Percentiles rank a stretch among this genome's conserved stretches.
phyloP scores from a whole-genome alignment of 169 alveolate species.

The Eimeria praecox region DNA sequence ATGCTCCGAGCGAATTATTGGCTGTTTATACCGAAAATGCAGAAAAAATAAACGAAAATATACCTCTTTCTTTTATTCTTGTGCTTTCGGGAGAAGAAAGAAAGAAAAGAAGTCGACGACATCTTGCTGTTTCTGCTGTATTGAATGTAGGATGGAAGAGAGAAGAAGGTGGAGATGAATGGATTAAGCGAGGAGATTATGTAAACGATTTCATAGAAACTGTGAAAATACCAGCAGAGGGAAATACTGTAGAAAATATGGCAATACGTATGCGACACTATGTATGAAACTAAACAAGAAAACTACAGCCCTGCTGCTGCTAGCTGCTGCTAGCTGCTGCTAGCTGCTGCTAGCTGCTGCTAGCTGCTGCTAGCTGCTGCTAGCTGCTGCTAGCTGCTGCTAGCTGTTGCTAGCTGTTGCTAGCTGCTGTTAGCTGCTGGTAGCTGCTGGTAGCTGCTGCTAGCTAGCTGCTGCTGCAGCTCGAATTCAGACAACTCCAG shows the following conservation, averaged over 20 bases:
- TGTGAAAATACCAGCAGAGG: not conserved
- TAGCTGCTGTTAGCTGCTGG: conserved; percentile 21
- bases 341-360: conserved; percentile 45
- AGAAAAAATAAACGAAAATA: not conserved
- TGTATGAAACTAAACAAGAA: too few species aligned
- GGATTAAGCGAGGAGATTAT: conserved; percentile 12
- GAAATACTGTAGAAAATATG: not conserved
- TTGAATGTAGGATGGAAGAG: conserved; percentile 4
- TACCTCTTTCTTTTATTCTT: not conserved
- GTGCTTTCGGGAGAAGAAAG: not conserved
- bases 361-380: conserved; percentile 44
- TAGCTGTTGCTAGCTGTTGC: not conserved
- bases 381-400: conserved; percentile 18
- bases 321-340: conserved; percentile 32
- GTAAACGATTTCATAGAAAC: not conserved
- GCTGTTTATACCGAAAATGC: not conserved
- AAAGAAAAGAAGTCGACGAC: not conserved
- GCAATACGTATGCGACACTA: not conserved
- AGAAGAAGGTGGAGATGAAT: not conserved
- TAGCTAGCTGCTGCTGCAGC: not conserved
- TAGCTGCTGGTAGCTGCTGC: not conserved
- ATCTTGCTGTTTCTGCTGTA: not conserved
- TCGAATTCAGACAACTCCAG: too few species aligned
- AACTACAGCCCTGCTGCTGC: too few species aligned
- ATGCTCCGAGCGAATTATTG: not conserved